Base-by-base conservation (phyloP, 139 green algal species). In the Nannochloris sp. region DNA sequence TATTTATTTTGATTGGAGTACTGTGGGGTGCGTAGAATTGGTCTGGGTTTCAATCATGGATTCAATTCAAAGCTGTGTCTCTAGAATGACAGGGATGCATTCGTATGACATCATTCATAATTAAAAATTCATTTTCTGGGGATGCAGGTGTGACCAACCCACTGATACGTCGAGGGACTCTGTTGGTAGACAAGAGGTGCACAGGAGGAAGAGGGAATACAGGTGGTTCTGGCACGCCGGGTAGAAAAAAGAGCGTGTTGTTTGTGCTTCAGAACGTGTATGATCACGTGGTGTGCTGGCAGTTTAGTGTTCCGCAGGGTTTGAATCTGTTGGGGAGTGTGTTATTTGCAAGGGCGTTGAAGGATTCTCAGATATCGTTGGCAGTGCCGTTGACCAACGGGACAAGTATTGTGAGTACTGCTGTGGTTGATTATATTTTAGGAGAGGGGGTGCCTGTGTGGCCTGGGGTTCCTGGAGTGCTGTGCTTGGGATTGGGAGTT, bases 321-420 rank as follows among this genome's bases (percentile, higher is more conserved):
- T 14, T 83, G 10, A 88, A 90, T 48, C 64, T 84, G 26, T 59
- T 3, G 3, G 82, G 77, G 25, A 79, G 73, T 30, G 57, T 74
- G 0, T 37, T 82, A 2, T 91, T 91, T 53, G 65, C 77, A 2
- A 49, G 57, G 8, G 31, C 83, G 5, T 68, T 90, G 1, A 66
- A 71, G 10, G 60, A 20, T n/a, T 13, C 17, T 17, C 33, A 61
- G 62, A 59, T 93, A 2, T 81, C 66, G 0, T 4, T 79, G 5
- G 59, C 78, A 0, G 83, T 84, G 6, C 86, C 86, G 1, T 55
- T 83, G 8, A 82, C 86, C 12, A 93, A 93, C 79, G 86, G 81
- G 1, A 56, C 66, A 14, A 77, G 63, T 56, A 59, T 93, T 33
- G 65, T 76, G 0, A 57, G 74, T 29, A 93, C 82, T 58, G 82